These are phyloP conservation scores for Fomitiporia mediterranea DNA, from an alignment of 1,284 basidiomycete genomes.

Conservation along the genomic window DNA sequence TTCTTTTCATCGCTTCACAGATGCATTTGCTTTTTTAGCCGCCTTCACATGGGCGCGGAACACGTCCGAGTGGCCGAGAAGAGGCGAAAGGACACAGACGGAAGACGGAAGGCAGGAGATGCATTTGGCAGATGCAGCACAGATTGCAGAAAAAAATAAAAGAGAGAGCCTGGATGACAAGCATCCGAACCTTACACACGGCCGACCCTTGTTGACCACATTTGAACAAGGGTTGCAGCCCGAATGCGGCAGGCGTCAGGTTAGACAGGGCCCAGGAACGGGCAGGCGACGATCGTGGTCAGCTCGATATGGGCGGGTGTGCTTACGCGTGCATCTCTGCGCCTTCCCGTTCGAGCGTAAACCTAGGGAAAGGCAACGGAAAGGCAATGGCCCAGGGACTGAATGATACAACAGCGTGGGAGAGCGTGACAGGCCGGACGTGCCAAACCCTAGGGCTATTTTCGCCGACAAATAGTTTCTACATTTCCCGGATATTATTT, in stretches of 20 bases:
- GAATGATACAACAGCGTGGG: background rate
- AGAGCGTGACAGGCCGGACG: background rate
- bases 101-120: background rate
- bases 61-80: background rate
- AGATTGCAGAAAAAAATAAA: background rate
- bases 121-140: background rate
- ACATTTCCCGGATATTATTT: background rate
- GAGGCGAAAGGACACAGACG: background rate
- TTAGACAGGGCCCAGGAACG: slow-evolving; percentile 2
- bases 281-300: background rate
- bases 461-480: background rate
- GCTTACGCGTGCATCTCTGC: slow-evolving; percentile 2
- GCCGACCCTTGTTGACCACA: background rate
- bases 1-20: background rate
- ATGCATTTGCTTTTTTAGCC: background rate
- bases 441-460: background rate
- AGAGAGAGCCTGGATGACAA: background rate
- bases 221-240: too few relatives aligned
- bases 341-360: background rate
- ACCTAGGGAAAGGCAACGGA: slow-evolving; percentile 21
- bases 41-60: background rate
- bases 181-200: background rate
- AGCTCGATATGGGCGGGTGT: slow-evolving; percentile 4
- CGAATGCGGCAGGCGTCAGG: background rate
- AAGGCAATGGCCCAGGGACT: slow-evolving; percentile 13